Evolutionary conservation across 352 stramenopile genomes (phyloP).

Genomic region (Phytophthora sojae): DNA sequence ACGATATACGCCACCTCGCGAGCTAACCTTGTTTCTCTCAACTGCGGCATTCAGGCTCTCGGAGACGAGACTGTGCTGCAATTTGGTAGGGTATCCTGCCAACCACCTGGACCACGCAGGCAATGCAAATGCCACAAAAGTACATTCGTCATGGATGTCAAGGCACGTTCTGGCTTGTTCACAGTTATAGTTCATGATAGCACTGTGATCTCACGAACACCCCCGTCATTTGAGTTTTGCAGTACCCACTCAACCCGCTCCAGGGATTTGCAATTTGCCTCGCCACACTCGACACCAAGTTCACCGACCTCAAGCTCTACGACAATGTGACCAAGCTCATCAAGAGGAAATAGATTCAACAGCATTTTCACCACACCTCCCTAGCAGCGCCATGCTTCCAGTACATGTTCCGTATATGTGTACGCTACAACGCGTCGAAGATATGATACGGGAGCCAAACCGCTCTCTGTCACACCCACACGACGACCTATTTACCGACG

Average conservation of each 20-base stretch:
- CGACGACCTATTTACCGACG: slow-evolving; percentile 30
- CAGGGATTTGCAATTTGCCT: slow-evolving; percentile 92
- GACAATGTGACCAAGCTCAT: slow-evolving; percentile 55
- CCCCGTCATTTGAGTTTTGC: slow-evolving; percentile 17
- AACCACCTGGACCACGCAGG: slow-evolving; percentile 47
- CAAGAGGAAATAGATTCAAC: slow-evolving; percentile 44
- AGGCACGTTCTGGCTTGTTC: slow-evolving; percentile 35
- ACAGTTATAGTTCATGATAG: too few relatives aligned
- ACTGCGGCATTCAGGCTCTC: slow-evolving; percentile 28
- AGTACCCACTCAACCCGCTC: slow-evolving; percentile 82
- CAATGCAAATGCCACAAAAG: slow-evolving; percentile 85
- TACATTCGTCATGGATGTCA: slow-evolving; percentile 95
- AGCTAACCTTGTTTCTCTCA: neutral
- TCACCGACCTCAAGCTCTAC: slow-evolving; percentile 60
- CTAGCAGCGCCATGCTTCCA: slow-evolving; percentile 7
- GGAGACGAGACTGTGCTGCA: slow-evolving; percentile 57
- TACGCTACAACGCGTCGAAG: slow-evolving; percentile 16
- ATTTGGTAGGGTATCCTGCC: slow-evolving; percentile 73
- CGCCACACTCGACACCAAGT: slow-evolving; percentile 85
- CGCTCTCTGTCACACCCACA: slow-evolving; percentile 1
- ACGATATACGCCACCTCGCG: neutral
- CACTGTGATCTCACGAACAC: neutral
- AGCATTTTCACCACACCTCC: slow-evolving; percentile 18
- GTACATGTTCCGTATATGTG: slow-evolving; percentile 5
- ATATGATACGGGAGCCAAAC: neutral